Percentiles rank a stretch among this genome's conserved stretches.
Evolutionary conservation across 2,329 filamentous ascomycete genomes (phyloP).

Genomic region (Fusarium ambrosium): DNA sequence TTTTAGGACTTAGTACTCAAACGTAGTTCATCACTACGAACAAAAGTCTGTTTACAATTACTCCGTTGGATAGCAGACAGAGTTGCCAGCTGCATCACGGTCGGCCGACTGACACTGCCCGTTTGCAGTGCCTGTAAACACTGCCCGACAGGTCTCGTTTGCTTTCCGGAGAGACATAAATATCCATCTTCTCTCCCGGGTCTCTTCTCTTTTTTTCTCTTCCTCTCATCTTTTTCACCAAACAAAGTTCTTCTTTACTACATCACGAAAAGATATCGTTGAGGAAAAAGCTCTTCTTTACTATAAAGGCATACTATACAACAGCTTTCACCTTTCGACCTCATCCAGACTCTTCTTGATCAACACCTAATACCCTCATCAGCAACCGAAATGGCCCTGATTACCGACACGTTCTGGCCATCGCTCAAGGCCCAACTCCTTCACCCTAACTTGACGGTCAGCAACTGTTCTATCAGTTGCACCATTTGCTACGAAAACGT

Average conservation of each 20-base stretch:
- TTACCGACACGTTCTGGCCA: too few relatives aligned
- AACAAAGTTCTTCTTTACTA: too few relatives aligned
- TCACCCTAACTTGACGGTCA: rapidly evolving
- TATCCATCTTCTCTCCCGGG: neutral
- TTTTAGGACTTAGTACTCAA: neutral
- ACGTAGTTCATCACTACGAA: neutral
- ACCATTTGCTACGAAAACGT: too few relatives aligned
- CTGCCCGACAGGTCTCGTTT: neutral
- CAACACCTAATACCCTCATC: too few relatives aligned
- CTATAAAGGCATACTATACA: too few relatives aligned
- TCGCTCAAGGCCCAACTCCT: too few relatives aligned
- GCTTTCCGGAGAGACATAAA: neutral
- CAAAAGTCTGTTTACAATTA: neutral
- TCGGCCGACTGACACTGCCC: neutral
- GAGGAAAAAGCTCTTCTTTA: too few relatives aligned
- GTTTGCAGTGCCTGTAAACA: neutral
- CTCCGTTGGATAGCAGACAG: neutral
- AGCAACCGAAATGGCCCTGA: too few relatives aligned
- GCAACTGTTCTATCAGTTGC: too few relatives aligned
- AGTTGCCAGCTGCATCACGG: neutral
- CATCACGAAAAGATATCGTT: too few relatives aligned
- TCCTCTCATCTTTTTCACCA: neutral
- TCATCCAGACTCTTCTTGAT: too few relatives aligned
- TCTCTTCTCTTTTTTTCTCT: neutral
- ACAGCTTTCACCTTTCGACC: too few relatives aligned